phyloP scores from a whole-genome alignment of 306 rosid species.

The Hippophae rhamnoides region DNA sequence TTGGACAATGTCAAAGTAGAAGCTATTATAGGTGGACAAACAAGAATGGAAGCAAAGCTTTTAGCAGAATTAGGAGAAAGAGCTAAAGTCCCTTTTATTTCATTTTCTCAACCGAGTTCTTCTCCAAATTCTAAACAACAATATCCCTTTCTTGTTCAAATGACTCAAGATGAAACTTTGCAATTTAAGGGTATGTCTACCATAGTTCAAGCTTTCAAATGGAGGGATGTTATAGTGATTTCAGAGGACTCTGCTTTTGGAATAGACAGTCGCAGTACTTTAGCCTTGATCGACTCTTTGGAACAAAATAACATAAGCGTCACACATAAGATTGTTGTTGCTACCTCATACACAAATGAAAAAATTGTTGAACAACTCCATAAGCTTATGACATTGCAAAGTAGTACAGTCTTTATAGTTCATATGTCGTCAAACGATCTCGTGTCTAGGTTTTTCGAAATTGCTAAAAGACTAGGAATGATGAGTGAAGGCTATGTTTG shows the following conservation, averaged over 20 bases:
- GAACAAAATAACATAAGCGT: background rate
- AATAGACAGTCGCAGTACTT: background rate
- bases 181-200: conserved; percentile 2
- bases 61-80: conserved; percentile 15
- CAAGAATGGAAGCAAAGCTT: conserved; percentile 15
- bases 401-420: conserved; percentile 2
- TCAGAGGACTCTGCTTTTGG: background rate
- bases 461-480: conserved; percentile 8
- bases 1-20: conserved; percentile 6
- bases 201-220: conserved; percentile 3
- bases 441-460: background rate
- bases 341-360: conserved; percentile 3
- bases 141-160: conserved; percentile 6
- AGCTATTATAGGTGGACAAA: conserved; percentile 20
- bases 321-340: background rate
- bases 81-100: conserved; percentile 11
- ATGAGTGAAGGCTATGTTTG: conserved; percentile 9
- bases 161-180: conserved; percentile 2
- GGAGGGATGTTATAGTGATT: conserved; percentile 6
- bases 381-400: background rate
- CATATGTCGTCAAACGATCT: conserved; percentile 10
- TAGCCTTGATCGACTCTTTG: background rate
- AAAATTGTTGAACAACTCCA: conserved; percentile 3
- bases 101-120: conserved; percentile 2
- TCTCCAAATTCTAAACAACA: background rate